Evolutionary conservation across 2,329 filamentous ascomycete species (phyloP).

Genomic region (Ceratocystis albifundus): DNA sequence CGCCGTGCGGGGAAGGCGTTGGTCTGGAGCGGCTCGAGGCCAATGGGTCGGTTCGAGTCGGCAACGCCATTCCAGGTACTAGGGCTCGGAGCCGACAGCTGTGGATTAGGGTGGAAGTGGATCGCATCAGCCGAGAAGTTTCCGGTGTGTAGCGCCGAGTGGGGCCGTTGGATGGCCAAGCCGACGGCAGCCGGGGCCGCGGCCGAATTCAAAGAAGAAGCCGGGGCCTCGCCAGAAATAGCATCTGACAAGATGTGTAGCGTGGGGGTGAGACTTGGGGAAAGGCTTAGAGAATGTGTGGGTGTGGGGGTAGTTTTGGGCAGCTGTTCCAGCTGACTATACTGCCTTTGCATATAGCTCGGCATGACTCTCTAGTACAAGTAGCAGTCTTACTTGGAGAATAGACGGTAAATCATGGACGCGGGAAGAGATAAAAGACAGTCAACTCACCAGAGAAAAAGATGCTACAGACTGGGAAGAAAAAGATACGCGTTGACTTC

Average conservation of each 20-base stretch:
- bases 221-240: not conserved
- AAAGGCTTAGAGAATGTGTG: not conserved
- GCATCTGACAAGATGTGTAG: not conserved
- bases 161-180: slow-evolving; percentile 63
- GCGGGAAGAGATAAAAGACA: too few relatives aligned
- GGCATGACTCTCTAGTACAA: not conserved
- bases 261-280: not conserved
- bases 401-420: not conserved
- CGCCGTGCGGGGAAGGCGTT: not conserved
- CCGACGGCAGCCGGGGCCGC: not conserved
- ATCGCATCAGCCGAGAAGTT: slow-evolving; percentile 46
- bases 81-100: not conserved
- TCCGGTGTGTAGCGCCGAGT: slow-evolving; percentile 61
- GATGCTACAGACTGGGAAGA: too few relatives aligned
- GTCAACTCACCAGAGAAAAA: too few relatives aligned
- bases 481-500: too few relatives aligned
- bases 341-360: not conserved
- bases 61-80: not conserved
- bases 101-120: not conserved
- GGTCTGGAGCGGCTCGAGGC: not conserved
- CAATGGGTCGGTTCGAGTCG: not conserved
- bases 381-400: not conserved
- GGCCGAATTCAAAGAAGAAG: not conserved
- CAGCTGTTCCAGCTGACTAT: not conserved
- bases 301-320: not conserved